Percentiles rank a stretch among this genome's conserved stretches.
phyloP scores from a whole-genome alignment of 2,329 filamentous ascomycete genomes.

The Colletotrichum lindemuthianum region DNA sequence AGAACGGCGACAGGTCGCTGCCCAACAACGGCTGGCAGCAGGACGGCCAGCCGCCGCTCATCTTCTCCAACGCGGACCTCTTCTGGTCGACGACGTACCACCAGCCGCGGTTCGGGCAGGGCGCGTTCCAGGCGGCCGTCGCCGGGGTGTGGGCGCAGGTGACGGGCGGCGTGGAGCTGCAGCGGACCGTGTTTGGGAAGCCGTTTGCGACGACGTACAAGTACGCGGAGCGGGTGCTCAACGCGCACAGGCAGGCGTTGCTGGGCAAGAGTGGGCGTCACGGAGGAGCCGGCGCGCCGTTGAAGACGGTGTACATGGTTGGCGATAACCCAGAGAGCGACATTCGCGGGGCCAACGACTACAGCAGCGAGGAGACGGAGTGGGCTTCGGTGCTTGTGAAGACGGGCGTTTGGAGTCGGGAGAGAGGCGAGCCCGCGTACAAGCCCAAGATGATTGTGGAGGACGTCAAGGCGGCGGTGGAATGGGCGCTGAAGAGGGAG shows the following conservation, averaged over 20 bases:
- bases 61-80: conserved; percentile 91
- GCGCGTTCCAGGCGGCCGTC: conserved; percentile 86
- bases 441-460: conserved; percentile 74
- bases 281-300: conserved; percentile 46
- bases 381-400: conserved; percentile 83
- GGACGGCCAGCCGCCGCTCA: conserved; percentile 82
- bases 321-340: conserved; percentile 92
- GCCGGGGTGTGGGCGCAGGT: conserved; percentile 81
- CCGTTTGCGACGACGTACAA: conserved; percentile 81
- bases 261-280: conserved; percentile 43
- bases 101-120: conserved; percentile 88
- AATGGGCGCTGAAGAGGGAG: conserved; percentile 75
- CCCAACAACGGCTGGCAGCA: conserved; percentile 83
- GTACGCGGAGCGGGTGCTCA: conserved; percentile 82
- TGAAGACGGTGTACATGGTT: conserved; percentile 90
- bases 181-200: conserved; percentile 82
- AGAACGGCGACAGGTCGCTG: conserved; percentile 73
- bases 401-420: conserved; percentile 77
- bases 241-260: conserved; percentile 64
- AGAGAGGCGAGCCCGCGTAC: conserved; percentile 62
- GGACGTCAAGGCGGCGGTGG: conserved; percentile 80
- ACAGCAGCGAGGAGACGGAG: conserved; percentile 72
- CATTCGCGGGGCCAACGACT: conserved; percentile 86
- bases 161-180: conserved; percentile 70
- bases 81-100: conserved; percentile 89